These are phyloP conservation scores for Chloris gayana DNA, from an alignment of 176 grass and related monocot species.

Conservation along the genomic window DNA sequence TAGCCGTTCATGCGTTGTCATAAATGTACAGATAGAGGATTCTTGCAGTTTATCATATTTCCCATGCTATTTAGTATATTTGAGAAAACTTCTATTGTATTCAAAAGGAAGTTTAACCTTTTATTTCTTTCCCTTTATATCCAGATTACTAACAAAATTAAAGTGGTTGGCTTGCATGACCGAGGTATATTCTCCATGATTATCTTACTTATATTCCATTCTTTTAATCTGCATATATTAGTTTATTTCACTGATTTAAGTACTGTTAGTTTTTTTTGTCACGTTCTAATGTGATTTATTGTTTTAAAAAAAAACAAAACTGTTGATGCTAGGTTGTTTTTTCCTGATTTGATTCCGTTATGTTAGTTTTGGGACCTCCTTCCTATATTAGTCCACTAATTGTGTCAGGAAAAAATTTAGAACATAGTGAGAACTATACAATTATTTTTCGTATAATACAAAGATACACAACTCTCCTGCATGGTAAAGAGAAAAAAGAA, in stretches of 20 bases:
- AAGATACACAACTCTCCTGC: no score
- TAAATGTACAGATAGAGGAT: neutral
- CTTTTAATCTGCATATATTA: neutral
- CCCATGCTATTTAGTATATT: neutral
- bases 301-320: no score
- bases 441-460: no score
- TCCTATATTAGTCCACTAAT: neutral
- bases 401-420: neutral
- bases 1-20: no score
- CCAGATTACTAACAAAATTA: constrained; percentile 25
- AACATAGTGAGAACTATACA: no score
- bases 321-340: neutral
- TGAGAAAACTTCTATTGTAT: neutral
- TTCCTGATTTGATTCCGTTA: neutral
- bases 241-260: neutral
- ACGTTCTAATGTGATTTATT: neutral
- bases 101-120: neutral
- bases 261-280: neutral
- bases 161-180: constrained; percentile 20
- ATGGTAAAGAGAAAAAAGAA: no score
- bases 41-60: neutral
- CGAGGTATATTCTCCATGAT: constrained; percentile 16
- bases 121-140: neutral
- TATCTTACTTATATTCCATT: neutral
- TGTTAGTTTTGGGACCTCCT: neutral